Conservation (phyloP, 2,329 filamentous ascomycete species). For the Fusarium nurragi region DNA sequence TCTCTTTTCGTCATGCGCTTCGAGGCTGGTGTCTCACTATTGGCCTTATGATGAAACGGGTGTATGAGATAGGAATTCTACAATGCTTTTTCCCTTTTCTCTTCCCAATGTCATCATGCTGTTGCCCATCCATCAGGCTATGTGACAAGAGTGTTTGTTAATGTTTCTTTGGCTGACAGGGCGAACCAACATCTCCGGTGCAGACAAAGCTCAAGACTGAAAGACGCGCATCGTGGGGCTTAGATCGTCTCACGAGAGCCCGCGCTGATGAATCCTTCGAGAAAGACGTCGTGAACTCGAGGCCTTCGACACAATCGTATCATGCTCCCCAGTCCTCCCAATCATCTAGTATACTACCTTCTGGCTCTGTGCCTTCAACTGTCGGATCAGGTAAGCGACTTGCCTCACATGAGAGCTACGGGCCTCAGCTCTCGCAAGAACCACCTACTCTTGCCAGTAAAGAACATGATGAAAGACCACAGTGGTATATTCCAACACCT, state of each 20-base stretch:
- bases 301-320: conserved; percentile 31
- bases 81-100: conserved; percentile 47
- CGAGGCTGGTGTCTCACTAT: conserved; percentile 44
- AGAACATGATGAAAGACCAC: conserved; percentile 27
- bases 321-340: conserved; percentile 38
- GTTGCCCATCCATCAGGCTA: conserved; percentile 44
- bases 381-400: conserved; percentile 38
- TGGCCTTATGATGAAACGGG: conserved; percentile 49
- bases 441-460: conserved; percentile 22
- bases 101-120: conserved; percentile 40
- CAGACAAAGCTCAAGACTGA: conserved; percentile 51
- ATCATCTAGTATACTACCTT: conserved; percentile 35
- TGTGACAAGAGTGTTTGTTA: conserved; percentile 49
- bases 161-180: conserved; percentile 51
- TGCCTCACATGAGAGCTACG: conserved; percentile 32
- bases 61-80: conserved; percentile 56
- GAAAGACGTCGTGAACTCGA: conserved; percentile 32
- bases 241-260: conserved; percentile 51
- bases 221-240: conserved; percentile 57
- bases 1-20: conserved; percentile 46
- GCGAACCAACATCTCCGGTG: conserved; percentile 48
- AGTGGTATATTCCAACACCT: conserved; percentile 39
- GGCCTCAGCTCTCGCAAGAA: conserved; percentile 16
- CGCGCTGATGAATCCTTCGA: conserved; percentile 38
- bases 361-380: conserved; percentile 32